A percentile compares a stretch with the other conserved stretches of the same genome.
Conservation (phyloP, 441 rosid species). For the Gossypium trilobum region DNA sequence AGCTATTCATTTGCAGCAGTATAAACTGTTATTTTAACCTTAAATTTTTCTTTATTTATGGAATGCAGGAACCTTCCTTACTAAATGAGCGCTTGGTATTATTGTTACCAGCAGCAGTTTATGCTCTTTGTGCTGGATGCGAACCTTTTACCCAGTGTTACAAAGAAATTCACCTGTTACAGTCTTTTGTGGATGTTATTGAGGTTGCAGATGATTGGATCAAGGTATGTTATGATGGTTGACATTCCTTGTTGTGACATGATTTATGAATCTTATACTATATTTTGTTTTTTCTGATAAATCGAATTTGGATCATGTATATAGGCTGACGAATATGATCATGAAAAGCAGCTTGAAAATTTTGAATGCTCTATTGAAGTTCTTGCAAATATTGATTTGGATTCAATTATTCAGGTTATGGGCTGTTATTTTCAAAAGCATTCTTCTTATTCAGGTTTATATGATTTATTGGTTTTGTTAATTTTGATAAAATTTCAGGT, state of each 20-base stretch:
- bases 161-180: constrained; percentile 28
- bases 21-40: not conserved
- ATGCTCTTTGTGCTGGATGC: constrained; percentile 72
- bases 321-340: constrained; percentile 49
- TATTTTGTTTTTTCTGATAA: constrained; percentile 19
- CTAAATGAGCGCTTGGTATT: constrained; percentile 47
- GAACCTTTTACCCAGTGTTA: constrained; percentile 38
- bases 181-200: constrained; percentile 30
- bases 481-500: constrained; percentile 33
- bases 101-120: constrained; percentile 73
- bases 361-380: constrained; percentile 82
- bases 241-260: constrained; percentile 8
- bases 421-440: constrained; percentile 14
- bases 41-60: constrained; percentile 7
- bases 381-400: constrained; percentile 45
- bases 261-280: not conserved
- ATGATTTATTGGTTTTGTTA: constrained; percentile 6
- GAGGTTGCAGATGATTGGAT: constrained; percentile 40
- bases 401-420: constrained; percentile 40
- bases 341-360: constrained; percentile 34
- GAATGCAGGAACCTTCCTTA: constrained; percentile 44
- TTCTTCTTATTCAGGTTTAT: constrained; percentile 3
- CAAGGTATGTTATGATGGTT: constrained; percentile 38
- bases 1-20: not conserved
- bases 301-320: constrained; percentile 23